Base-by-base conservation (phyloP, 768 basidiomycete genomes). In the Boletus subparvulus region DNA sequence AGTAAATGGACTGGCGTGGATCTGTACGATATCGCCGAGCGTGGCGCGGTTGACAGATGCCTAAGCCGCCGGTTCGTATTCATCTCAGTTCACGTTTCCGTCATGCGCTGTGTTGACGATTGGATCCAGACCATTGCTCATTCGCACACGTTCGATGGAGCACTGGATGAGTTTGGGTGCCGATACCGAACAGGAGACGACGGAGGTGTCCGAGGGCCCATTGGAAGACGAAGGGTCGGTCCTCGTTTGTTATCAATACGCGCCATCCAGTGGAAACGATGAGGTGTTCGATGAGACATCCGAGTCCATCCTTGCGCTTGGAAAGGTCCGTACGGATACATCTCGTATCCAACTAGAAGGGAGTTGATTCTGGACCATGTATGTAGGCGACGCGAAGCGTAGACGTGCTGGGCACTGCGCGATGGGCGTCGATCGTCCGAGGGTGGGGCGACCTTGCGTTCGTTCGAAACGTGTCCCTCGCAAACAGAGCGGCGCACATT, bases 21-120 rank as follows among this genome's bases (percentile, higher is more conserved):
- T 41, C 39, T 45, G 17, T 45, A 53, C 14, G 64, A 56, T 16
- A 40, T 53, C 28, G 57, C 61, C 1, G 43, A 62, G 36, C 39
- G 33, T 10, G 55, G 52, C 35, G 3, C 4, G n/a, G 4, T 59
- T 14, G 14, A 11, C 26, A 28, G 50, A 47, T 46, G 41, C 24
- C 45, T 33, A 21, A 53, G 58, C 21, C 56, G 54, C 21, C 56
- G 54, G 65, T 65, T 14, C 26, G 58, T 45, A 28, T 43, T 24
- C n/a, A 24, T 36, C 11, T 21, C 13, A 2, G 6, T 3, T 13
- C 9, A 6, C 17, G 14, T 26, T 14, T 16, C 28, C 5, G 5
- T 26, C 1, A 2, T 3, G 26, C 2, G 14, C 14, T 9, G 14
- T 39, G 28, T 21, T 59, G 32, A 57, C 3, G 19, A 13, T 9